phyloP scores from a whole-genome alignment of 2,329 filamentous ascomycete genomes.

The Botrytis galanthina region DNA sequence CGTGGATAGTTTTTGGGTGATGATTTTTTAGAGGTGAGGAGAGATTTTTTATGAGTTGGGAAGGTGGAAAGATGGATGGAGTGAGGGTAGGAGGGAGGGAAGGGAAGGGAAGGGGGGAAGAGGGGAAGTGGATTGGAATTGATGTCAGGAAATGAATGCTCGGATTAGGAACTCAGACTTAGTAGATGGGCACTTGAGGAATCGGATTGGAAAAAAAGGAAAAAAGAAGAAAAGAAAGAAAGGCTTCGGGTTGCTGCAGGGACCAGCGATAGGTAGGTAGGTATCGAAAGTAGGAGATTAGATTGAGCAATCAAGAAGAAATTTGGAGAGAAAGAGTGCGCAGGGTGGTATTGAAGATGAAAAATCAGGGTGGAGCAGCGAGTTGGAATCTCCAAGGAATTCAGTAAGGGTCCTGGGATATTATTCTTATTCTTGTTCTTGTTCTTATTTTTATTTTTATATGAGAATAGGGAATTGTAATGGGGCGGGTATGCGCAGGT shows the following conservation, averaged over 20 bases:
- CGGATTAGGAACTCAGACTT: not conserved
- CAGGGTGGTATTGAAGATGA: not conserved
- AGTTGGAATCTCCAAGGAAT: not conserved
- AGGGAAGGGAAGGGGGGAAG: not conserved
- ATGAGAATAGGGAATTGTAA: not conserved
- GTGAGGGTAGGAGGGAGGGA: not conserved
- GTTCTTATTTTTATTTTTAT: no score
- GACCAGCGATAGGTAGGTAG: not conserved
- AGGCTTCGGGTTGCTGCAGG: not conserved
- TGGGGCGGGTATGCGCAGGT: not conserved
- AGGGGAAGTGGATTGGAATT: not conserved
- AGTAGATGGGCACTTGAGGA: not conserved
- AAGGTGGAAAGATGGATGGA: not conserved
- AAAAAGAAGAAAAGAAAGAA: not conserved
- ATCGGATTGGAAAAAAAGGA: not conserved
- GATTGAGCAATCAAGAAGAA: not conserved
- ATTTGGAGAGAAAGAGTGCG: not conserved
- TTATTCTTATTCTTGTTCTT: no score
- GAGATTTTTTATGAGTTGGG: not conserved
- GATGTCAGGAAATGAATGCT: not conserved
- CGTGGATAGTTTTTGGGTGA: not conserved
- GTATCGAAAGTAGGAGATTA: not conserved
- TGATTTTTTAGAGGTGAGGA: not conserved
- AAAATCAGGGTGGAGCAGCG: no score
- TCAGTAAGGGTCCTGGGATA: not conserved